phyloP scores from a whole-genome alignment of 768 basidiomycete genomes.

The Botryobasidium botryosum region DNA sequence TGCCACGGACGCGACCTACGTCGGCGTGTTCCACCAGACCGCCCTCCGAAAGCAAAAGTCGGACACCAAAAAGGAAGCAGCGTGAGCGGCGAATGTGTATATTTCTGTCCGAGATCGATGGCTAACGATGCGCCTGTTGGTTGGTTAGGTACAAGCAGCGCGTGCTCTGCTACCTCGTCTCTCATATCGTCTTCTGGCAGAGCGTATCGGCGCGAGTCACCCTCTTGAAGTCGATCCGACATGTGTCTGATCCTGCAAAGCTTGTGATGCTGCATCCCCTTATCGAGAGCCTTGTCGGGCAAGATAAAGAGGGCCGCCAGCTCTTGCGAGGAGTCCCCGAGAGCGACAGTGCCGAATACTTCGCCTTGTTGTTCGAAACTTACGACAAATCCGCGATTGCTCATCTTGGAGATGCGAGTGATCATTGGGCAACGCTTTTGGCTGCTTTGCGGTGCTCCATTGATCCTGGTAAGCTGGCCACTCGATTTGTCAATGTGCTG shows the following conservation, averaged over 20 bases:
- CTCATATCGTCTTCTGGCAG: conserved; percentile 51
- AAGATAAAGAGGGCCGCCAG: conserved; percentile 6
- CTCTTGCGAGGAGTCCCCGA: too few relatives aligned
- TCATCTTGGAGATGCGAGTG: conserved; percentile 4
- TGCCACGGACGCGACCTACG: conserved; percentile 29
- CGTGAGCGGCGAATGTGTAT: conserved; percentile 25
- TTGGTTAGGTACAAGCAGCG: conserved; percentile 45
- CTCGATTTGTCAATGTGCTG: not conserved
- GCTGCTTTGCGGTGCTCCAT: not conserved
- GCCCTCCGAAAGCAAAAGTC: conserved; percentile 29
- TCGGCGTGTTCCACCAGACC: conserved; percentile 42
- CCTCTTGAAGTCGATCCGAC: conserved; percentile 33
- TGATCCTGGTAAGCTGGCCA: not conserved
- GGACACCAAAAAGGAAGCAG: conserved; percentile 38
- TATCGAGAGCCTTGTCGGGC: conserved; percentile 23
- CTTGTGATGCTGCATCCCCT: conserved; percentile 42
- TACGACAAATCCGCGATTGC: conserved; percentile 34
- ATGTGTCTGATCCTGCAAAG: conserved; percentile 33
- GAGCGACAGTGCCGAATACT: too few relatives aligned
- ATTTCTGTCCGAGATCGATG: not conserved
- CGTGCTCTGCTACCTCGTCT: conserved; percentile 59
- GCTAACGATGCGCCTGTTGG: conserved; percentile 1
- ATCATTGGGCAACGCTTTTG: too few relatives aligned
- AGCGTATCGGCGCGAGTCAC: conserved; percentile 30
- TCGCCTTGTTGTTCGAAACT: conserved; percentile 12